Evolutionary conservation across 768 basidiomycete genomes (phyloP).

Genomic region (Suillus clintonianus): DNA sequence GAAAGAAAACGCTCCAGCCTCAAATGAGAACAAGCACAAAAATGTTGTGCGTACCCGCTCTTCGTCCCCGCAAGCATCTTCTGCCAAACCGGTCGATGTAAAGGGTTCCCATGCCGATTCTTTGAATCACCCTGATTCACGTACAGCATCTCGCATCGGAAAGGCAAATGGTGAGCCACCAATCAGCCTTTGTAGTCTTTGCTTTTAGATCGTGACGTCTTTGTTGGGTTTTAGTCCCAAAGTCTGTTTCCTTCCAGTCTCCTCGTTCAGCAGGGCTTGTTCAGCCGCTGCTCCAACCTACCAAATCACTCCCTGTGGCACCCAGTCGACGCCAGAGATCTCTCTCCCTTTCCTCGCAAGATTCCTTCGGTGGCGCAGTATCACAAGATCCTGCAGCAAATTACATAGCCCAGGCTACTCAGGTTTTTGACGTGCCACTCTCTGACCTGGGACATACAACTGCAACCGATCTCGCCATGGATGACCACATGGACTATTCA

Average conservation of each 20-base stretch:
- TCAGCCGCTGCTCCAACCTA: conserved; percentile 16
- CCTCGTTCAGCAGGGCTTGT: conserved; percentile 20
- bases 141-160: conserved; percentile 30
- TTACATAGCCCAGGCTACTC: conserved; percentile 45
- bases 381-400: conserved; percentile 48
- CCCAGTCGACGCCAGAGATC: conserved; percentile 31
- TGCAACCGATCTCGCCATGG: conserved; percentile 22
- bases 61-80: conserved; percentile 25
- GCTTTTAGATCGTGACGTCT: conserved; percentile 25
- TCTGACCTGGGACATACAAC: conserved; percentile 49
- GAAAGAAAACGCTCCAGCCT: conserved; percentile 48
- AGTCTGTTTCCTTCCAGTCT: conserved; percentile 37
- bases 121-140: conserved; percentile 24
- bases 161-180: conserved; percentile 34
- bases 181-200: conserved; percentile 16
- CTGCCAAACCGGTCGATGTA: conserved; percentile 21
- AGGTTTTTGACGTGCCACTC: conserved; percentile 58
- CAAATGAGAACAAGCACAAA: conserved; percentile 20
- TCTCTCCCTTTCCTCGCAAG: conserved; percentile 49
- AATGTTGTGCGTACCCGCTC: conserved; percentile 11
- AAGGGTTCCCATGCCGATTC: conserved; percentile 26
- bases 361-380: conserved; percentile 62
- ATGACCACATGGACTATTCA: background rate
- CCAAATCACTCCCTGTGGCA: conserved; percentile 23
- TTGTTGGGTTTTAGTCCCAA: conserved; percentile 24